Evolutionary conservation across 1,284 basidiomycete species (phyloP).

Genomic region (Cutaneotrichosporon cyanovorans): DNA sequence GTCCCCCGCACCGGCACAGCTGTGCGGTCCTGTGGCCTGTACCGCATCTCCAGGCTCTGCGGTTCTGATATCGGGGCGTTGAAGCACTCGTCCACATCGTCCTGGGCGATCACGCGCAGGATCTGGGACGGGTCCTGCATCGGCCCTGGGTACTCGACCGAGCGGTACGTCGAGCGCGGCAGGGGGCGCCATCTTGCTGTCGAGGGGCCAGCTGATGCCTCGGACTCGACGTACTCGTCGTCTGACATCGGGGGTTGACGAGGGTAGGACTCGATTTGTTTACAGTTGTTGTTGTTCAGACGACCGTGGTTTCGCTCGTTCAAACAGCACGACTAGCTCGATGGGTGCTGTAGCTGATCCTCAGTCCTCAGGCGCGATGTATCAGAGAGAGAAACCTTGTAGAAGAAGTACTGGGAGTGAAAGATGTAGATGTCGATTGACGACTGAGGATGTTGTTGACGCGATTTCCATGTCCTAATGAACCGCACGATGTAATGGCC

Average conservation of each 20-base stretch:
- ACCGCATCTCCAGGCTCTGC: slow-evolving; percentile 57
- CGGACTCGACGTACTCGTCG: slow-evolving; percentile 3
- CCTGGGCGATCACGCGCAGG: slow-evolving; percentile 60
- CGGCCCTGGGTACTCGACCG: slow-evolving; percentile 84
- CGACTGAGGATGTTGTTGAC: not conserved
- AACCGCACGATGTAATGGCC: no score
- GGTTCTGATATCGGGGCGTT: slow-evolving; percentile 41
- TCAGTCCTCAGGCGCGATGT: no score
- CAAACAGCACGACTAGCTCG: no score
- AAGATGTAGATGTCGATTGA: not conserved
- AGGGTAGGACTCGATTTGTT: no score
- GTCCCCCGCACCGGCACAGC: slow-evolving; percentile 75
- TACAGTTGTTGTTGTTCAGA: slow-evolving; percentile 4
- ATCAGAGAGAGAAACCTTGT: no score
- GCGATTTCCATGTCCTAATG: no score
- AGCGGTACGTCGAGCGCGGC: slow-evolving; percentile 60
- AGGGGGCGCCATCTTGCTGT: slow-evolving; percentile 51
- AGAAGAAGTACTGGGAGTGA: no score
- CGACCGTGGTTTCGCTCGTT: no score
- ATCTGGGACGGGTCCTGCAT: slow-evolving; percentile 56
- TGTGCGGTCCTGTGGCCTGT: slow-evolving; percentile 64
- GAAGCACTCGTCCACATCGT: slow-evolving; percentile 65
- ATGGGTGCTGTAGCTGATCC: no score
- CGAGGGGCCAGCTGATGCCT: not conserved
- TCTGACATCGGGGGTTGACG: slow-evolving; percentile 2